A percentile compares a stretch with the other conserved stretches of the same genome.
Conservation (phyloP, 2,329 filamentous ascomycete genomes). For the Cercospora nicotianae region DNA sequence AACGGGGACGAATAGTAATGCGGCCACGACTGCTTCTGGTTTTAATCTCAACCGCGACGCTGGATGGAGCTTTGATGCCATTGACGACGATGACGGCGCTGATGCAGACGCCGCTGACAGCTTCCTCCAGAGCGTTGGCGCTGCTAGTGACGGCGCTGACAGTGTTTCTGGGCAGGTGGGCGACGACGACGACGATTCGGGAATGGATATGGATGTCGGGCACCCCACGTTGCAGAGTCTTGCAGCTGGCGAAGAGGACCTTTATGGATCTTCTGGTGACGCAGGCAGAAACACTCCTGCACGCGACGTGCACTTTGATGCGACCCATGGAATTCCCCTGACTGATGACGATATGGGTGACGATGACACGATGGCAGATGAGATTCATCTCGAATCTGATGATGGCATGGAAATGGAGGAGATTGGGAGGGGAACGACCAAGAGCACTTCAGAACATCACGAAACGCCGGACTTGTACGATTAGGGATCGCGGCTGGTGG, state of each 20-base stretch:
- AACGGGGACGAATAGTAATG: constrained; percentile 23
- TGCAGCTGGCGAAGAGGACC: constrained; percentile 1
- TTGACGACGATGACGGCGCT: background rate
- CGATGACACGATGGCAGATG: background rate
- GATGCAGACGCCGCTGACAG: background rate
- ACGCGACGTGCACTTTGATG: background rate
- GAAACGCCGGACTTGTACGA: background rate
- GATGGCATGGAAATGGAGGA: background rate
- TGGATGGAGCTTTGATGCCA: constrained; percentile 7
- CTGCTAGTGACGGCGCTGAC: background rate
- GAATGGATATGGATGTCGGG: constrained; percentile 2
- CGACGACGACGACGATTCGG: constrained; percentile 6
- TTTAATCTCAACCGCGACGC: background rate
- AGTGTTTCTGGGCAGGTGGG: background rate
- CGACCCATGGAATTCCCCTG: background rate
- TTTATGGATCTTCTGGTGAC: background rate
- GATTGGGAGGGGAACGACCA: background rate
- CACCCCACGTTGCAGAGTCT: background rate
- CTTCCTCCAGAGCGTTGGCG: background rate
- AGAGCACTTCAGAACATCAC: background rate
- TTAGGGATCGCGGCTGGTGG: background rate
- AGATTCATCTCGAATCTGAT: background rate
- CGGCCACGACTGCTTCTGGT: background rate
- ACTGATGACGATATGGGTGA: background rate
- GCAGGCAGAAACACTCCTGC: background rate